phyloP scores from a whole-genome alignment of 495 filamentous ascomycete species.

The Peziza echinospora region DNA sequence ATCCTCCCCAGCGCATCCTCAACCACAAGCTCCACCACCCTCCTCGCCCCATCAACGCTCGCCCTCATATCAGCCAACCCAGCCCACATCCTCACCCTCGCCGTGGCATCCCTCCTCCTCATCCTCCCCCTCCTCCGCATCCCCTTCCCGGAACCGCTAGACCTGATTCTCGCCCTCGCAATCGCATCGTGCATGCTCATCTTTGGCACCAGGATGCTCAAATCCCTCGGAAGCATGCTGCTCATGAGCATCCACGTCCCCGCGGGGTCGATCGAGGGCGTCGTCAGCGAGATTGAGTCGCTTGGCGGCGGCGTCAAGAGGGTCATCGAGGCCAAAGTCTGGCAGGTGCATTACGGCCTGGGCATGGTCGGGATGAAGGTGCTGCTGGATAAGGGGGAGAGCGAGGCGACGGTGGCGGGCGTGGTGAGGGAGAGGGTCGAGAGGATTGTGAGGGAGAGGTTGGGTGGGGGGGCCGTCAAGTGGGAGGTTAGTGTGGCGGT shows the following conservation, averaged over 20 bases:
- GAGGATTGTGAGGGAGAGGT: slow-evolving; percentile 58
- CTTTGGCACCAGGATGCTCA: slow-evolving; percentile 60
- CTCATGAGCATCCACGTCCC: slow-evolving; percentile 63
- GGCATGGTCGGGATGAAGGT: slow-evolving; percentile 90
- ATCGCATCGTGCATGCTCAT: slow-evolving; percentile 73
- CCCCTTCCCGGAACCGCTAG: slow-evolving; percentile 52
- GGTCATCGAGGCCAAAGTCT: slow-evolving; percentile 80
- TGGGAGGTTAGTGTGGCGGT: slow-evolving; percentile 53
- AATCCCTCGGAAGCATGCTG: slow-evolving; percentile 73
- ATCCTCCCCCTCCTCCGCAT: slow-evolving; percentile 64
- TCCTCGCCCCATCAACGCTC: background rate
- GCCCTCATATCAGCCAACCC: slow-evolving; percentile 73
- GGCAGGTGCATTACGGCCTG: slow-evolving; percentile 95
- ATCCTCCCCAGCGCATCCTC: background rate
- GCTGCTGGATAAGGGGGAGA: slow-evolving; percentile 30
- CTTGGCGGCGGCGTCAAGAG: slow-evolving; percentile 32
- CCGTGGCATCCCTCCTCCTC: slow-evolving; percentile 58
- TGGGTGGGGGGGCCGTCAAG: slow-evolving; percentile 65
- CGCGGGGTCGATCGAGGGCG: slow-evolving; percentile 33
- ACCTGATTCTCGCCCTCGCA: slow-evolving; percentile 54
- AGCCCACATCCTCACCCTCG: slow-evolving; percentile 78
- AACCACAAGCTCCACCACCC: background rate
- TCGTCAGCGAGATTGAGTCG: slow-evolving; percentile 53
- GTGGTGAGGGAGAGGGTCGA: slow-evolving; percentile 51
- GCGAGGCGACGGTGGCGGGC: slow-evolving; percentile 40